Conservation (phyloP, 139 green algal species). For the Haematococcus sp. region DNA sequence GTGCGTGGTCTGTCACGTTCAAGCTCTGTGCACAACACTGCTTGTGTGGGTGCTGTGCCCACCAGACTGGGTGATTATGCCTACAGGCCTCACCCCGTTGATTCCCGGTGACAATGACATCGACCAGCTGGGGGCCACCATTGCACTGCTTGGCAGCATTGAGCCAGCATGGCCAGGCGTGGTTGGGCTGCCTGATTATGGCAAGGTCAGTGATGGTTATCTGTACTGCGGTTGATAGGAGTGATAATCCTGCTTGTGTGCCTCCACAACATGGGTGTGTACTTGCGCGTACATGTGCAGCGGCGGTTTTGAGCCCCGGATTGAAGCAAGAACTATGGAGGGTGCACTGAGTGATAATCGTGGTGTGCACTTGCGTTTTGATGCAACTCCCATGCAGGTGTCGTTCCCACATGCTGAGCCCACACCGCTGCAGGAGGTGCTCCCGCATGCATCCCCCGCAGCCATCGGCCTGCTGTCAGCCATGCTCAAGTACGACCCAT, state of each 20-base stretch:
- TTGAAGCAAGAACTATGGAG: no score
- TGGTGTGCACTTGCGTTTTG: no score
- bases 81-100: constrained; percentile 30
- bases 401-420: constrained; percentile 14
- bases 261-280: not conserved
- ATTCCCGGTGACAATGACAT: constrained; percentile 49
- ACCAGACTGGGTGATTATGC: no score
- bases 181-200: constrained; percentile 9
- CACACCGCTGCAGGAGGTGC: constrained; percentile 9
- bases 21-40: no score
- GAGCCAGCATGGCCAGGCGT: constrained; percentile 34
- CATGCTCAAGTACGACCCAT: constrained; percentile 32
- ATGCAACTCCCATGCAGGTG: constrained; percentile 9
- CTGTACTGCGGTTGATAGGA: not conserved
- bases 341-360: no score
- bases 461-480: constrained; percentile 12
- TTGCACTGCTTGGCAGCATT: constrained; percentile 29
- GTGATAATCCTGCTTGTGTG: not conserved
- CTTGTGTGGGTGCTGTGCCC: no score
- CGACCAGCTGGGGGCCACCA: constrained; percentile 36
- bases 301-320: not conserved
- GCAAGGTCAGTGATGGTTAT: not conserved
- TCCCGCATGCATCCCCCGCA: constrained; percentile 5
- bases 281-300: not conserved
- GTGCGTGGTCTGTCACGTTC: no score